Base-by-base conservation (phyloP, 257 asterid species). In the Leonotis leonurus region DNA sequence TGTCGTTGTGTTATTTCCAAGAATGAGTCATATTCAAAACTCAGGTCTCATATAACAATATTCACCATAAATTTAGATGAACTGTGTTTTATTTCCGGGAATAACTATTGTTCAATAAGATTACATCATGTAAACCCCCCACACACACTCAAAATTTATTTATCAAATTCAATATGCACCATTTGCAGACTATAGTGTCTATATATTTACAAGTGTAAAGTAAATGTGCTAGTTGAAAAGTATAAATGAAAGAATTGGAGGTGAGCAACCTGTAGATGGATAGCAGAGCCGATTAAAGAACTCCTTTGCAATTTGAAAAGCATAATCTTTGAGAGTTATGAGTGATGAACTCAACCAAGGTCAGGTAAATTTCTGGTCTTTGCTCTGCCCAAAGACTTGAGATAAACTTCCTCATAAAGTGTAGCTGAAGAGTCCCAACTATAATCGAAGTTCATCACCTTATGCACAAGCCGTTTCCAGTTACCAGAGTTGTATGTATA, bases 391-490 rank as follows among this genome's bases (percentile, higher is more conserved):
- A 77, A 81, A 53, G 98, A 82, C 75, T 70, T 92, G 62, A 27
- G 67, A 54, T 92, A 92, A 74, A 89, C 96, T 60, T 89, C 88
- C 78, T 83, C 97, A n/a, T 92, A 92, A 50, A 81, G 32, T 16
- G 84, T 60, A 56, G 99, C 86, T 50, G 99, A 92, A 17, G 94
- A 37, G 50, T 84, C 89, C 99, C 99, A 92, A 71, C 99, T 92
- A 53, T 89, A 89, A 74, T 92, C 99, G 36, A 86, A 83, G 60
- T 41, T 81, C 99, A 92, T 92, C 62, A 50, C 99, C 76, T 86
- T 92, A 65, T 69, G 82, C 62, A 89, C 84, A 36, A 89, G 86
- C 73, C 77, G 65, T 64, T 79, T 77, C 99, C 99, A 92, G 40
- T 72, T 69, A 36, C 81, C 89, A 56, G 20, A 53, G 45, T 89